Base-by-base conservation (phyloP, 176 grass and related monocot species). In the Zizania latifolia region DNA sequence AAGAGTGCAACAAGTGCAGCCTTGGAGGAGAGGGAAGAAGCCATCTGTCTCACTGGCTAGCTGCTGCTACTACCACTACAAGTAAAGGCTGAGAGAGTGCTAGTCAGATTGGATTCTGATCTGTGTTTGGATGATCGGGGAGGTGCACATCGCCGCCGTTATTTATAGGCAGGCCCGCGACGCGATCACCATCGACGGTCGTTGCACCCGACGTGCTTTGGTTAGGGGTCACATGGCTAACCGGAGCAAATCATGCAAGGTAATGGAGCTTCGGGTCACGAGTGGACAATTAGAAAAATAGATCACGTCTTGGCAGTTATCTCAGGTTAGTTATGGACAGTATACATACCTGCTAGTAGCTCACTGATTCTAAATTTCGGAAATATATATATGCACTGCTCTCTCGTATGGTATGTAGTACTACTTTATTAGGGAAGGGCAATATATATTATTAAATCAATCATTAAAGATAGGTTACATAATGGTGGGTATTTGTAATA, bases 181-280 rank as follows among this genome's bases (percentile, higher is more conserved):
- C 54, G 77, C 66, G 14, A 83, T 87, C 80, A 40, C 48, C 74
- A 78, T 87, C 79, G 3, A 60, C 32, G 67, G 85, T 39, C 75
- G 85, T 83, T 87, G 85, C 79, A 87, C 74, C 85, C 24, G 68
- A 78, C 74, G 68, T 60, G 69, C 67, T 61, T 44, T 43, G 73
- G 69, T 21, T 72, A 83, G 67, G n/a, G 50, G 50, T 87, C 85
- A 87, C 85, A 87, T 87, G 85, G 59, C 74, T 78, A n/a, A 13
- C 2, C 26, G 67, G 79, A 87, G 68, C 58, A 73, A 82, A 82
- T 72, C 85, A 65, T 65, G 84, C 45, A 53, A 58, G 23, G 57
- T 39, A 65, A 79, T 50, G 32, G 68, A 26, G 28, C 27, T 76
- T 10, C 56, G 5, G 45, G 30, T 70, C 71, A 76, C 48, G 70